phyloP scores from a whole-genome alignment of 345 rosid genomes.

The Sisymbrium irio region DNA sequence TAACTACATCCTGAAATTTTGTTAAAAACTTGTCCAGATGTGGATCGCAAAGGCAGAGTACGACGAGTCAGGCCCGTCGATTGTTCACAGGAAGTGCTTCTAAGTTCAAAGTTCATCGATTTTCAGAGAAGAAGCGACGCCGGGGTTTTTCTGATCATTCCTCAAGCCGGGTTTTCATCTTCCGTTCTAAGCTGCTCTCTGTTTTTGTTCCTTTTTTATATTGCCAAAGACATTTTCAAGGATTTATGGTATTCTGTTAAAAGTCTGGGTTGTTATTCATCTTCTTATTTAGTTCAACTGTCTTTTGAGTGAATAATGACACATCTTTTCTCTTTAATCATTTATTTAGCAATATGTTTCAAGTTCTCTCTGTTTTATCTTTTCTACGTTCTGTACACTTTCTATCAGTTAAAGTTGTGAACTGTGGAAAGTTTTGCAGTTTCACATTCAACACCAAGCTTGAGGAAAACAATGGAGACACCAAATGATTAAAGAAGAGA shows the following conservation, averaged over 20 bases:
- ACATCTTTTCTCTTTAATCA: constrained; percentile 6
- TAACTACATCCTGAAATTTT: neutral
- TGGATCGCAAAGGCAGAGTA: constrained; percentile 96
- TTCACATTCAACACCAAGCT: neutral
- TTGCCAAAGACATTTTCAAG: constrained; percentile 13
- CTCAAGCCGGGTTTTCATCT: constrained; percentile 14
- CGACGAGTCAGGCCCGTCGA: constrained; percentile 91
- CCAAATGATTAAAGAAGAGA: constrained; percentile 6
- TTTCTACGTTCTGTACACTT: neutral
- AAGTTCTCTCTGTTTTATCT: neutral
- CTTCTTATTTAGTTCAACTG: constrained; percentile 1
- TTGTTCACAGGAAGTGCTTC: constrained; percentile 94
- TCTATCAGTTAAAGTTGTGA: neutral
- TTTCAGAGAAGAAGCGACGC: constrained; percentile 21
- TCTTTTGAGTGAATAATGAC: constrained; percentile 23
- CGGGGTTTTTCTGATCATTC: constrained; percentile 10
- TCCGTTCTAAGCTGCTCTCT: constrained; percentile 18
- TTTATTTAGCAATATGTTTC: neutral
- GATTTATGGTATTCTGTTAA: constrained; percentile 15
- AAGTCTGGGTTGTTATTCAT: neutral
- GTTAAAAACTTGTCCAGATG: constrained; percentile 50
- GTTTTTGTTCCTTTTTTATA: constrained; percentile 9
- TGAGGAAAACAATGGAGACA: neutral
- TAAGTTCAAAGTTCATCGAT: constrained; percentile 35
- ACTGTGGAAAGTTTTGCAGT: neutral